Percentiles rank a stretch among this genome's conserved stretches.
Evolutionary conservation across 2,329 filamentous ascomycete species (phyloP).

Genomic region (Colletotrichum spinosum): DNA sequence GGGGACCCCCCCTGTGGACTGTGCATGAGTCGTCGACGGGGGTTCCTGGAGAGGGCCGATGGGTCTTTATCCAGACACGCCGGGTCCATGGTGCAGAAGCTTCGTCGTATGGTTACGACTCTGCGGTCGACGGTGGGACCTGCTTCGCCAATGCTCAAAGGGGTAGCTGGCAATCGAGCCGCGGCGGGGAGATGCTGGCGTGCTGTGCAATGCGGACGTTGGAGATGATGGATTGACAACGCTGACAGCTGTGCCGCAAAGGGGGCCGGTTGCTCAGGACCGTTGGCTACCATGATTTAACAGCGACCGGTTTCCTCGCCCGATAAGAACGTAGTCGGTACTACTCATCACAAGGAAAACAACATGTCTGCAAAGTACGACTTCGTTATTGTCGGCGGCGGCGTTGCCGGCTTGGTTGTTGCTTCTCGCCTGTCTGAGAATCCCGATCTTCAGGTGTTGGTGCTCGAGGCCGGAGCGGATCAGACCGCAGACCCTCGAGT

Average conservation of each 20-base stretch:
- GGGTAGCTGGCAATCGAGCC: slow-evolving; percentile 9
- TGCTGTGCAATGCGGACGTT: slow-evolving; percentile 19
- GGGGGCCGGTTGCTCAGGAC: slow-evolving; percentile 10
- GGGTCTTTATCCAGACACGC: slow-evolving; percentile 25
- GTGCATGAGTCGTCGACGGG: slow-evolving; percentile 18
- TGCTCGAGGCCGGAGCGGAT: slow-evolving; percentile 46
- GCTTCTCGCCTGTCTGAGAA: slow-evolving; percentile 39
- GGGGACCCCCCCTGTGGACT: slow-evolving; percentile 5
- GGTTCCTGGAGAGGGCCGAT: slow-evolving; percentile 7
- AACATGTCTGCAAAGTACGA: slow-evolving; percentile 40
- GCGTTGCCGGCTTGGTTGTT: slow-evolving; percentile 36
- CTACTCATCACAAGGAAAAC: neutral
- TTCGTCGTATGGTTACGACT: slow-evolving; percentile 23
- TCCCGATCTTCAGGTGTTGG: slow-evolving; percentile 38
- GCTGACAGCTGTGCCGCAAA: slow-evolving; percentile 10
- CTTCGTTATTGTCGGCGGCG: slow-evolving; percentile 37
- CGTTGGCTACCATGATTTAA: slow-evolving; percentile 27
- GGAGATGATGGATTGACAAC: neutral
- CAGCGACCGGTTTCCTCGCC: slow-evolving; percentile 10
- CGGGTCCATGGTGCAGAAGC: slow-evolving; percentile 25
- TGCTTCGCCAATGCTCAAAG: slow-evolving; percentile 30
- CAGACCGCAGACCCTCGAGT: slow-evolving; percentile 41
- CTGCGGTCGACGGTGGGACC: slow-evolving; percentile 28
- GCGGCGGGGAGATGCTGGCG: slow-evolving; percentile 6
- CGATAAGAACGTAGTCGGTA: neutral